A percentile compares a stretch with the other conserved stretches of the same genome.
phyloP scores from a whole-genome alignment of 2,329 filamentous ascomycete genomes.

The Colletotrichum sp. region DNA sequence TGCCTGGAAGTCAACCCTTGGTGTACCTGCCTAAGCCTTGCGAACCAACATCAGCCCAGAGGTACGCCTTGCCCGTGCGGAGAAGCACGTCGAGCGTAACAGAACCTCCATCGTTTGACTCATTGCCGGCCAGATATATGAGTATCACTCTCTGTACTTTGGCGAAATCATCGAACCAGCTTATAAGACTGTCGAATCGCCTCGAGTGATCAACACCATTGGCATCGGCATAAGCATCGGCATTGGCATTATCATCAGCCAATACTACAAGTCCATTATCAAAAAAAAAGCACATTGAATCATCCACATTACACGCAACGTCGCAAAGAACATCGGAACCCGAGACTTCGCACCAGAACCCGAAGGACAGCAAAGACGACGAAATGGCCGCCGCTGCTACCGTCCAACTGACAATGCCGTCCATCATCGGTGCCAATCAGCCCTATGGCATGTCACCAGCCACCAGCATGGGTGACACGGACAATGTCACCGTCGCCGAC shows the following conservation, averaged over 20 bases:
- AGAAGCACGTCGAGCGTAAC: neutral
- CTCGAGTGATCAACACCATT: neutral
- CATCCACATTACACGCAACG: neutral
- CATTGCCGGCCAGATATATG: neutral
- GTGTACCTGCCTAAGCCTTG: neutral
- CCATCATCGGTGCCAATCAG: neutral
- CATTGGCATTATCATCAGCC: neutral
- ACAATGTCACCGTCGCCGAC: neutral
- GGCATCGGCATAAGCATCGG: neutral
- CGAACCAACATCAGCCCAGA: neutral
- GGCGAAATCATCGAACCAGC: neutral
- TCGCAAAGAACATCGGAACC: neutral
- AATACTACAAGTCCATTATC: neutral
- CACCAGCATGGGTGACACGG: neutral
- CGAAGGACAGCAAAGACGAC: neutral
- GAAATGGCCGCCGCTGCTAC: conserved; percentile 37
- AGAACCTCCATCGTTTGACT: neutral
- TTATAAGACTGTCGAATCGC: neutral
- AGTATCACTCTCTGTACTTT: neutral
- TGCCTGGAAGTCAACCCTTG: neutral
- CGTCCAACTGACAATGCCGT: conserved; percentile 24
- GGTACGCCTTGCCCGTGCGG: neutral
- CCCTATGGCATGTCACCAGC: neutral
- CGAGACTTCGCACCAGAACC: neutral
- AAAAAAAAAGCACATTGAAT: neutral